Evolutionary conservation across 768 basidiomycete species (phyloP).

Genomic region (Boletus rubroflammeus): DNA sequence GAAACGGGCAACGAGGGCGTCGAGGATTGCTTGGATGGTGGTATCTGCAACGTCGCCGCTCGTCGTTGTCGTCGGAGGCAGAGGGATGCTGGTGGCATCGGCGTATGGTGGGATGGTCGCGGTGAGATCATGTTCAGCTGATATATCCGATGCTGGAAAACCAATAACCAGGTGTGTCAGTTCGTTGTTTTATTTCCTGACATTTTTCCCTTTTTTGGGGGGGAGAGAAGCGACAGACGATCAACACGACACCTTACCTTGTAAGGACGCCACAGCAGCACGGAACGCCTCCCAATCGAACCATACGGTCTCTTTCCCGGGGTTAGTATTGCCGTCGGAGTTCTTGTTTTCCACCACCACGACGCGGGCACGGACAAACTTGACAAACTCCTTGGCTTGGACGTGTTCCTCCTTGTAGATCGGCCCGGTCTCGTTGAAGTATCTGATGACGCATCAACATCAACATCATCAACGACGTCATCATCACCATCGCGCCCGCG

Average conservation of each 20-base stretch:
- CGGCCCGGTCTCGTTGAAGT: constrained; percentile 8
- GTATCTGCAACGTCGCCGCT: not conserved
- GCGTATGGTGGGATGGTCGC: not conserved
- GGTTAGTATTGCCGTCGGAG: not conserved
- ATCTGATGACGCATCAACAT: not conserved
- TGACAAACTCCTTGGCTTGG: constrained; percentile 5
- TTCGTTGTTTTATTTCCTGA: not conserved
- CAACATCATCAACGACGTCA: not conserved
- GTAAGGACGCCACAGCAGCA: not conserved
- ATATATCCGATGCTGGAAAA: not conserved
- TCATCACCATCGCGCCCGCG: not conserved
- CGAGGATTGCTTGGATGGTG: not conserved
- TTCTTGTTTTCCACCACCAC: not conserved
- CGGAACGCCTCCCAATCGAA: constrained; percentile 2
- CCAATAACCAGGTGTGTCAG: not conserved
- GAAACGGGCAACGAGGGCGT: constrained; percentile 3
- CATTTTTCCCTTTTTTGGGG: not conserved
- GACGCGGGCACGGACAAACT: constrained; percentile 1
- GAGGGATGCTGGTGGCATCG: not conserved
- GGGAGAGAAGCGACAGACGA: not conserved
- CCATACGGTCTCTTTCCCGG: not conserved
- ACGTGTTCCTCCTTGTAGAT: constrained; percentile 1
- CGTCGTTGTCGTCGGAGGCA: not conserved
- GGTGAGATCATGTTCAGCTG: not conserved
- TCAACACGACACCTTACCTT: not conserved